Evolutionary conservation across 2,329 filamentous ascomycete species (phyloP).

Genomic region (Orbilia quercus): DNA sequence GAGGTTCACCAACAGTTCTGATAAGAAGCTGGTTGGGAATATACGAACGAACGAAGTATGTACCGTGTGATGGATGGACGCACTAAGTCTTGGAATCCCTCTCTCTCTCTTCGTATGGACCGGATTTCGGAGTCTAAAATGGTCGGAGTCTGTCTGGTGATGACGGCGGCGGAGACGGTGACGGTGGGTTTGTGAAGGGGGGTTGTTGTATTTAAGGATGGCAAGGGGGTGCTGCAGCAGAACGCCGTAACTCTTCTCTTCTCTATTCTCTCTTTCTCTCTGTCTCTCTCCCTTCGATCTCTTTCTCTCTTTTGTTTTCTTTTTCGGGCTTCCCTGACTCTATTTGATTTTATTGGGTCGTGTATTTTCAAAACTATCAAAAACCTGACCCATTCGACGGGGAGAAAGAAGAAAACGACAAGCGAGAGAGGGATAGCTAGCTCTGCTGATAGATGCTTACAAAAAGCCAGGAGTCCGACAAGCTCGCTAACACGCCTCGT

Average conservation of each 20-base stretch:
- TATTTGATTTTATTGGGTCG: neutral
- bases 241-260: neutral
- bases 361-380: neutral
- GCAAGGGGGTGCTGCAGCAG: conserved; percentile 19
- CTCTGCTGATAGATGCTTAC: neutral
- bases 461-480: neutral
- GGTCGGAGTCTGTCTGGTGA: conserved; percentile 16
- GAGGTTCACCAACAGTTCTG: too few species aligned
- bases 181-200: conserved; percentile 8
- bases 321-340: neutral
- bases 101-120: neutral
- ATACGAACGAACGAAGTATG: too few species aligned
- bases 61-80: too few species aligned
- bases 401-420: conserved; percentile 5
- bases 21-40: too few species aligned
- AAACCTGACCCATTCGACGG: too few species aligned
- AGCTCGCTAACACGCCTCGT: conserved; percentile 3
- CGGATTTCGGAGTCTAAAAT: conserved; percentile 1
- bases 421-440: neutral
- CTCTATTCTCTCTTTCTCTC: neutral
- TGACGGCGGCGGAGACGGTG: conserved; percentile 11
- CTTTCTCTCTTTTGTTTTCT: conserved; percentile 3
- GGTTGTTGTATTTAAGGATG: conserved; percentile 32
- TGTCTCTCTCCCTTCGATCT: neutral
- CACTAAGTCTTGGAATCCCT: neutral